These are phyloP conservation scores for Bryum argenteum DNA, from an alignment of 225 moss, liverwort and hornwort species.

Conservation along the genomic window DNA sequence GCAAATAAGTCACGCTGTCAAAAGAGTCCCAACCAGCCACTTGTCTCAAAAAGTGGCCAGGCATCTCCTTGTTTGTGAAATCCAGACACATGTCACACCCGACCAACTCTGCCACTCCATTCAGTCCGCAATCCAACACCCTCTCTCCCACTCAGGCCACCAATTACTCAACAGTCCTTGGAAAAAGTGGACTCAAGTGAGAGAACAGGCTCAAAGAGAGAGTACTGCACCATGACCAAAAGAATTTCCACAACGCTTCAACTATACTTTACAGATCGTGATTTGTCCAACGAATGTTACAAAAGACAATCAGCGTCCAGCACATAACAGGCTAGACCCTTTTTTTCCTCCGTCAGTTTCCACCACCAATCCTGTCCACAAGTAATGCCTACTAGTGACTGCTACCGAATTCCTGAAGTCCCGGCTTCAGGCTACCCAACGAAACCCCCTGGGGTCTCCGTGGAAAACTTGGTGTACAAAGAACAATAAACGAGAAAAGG, in stretches of 20 bases:
- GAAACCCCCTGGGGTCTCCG: constrained; percentile 3
- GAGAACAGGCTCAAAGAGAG: too few relatives aligned
- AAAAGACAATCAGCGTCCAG: constrained; percentile 31
- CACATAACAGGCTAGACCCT: constrained; percentile 3
- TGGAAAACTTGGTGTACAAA: not conserved
- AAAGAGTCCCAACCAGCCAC: too few relatives aligned
- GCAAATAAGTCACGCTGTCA: too few relatives aligned
- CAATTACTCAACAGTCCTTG: not conserved
- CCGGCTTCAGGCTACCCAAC: not conserved
- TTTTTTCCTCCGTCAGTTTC: not conserved
- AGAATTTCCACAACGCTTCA: not conserved
- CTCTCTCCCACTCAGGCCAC: not conserved
- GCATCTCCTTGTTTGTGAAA: too few relatives aligned
- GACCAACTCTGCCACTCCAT: not conserved
- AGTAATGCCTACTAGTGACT: not conserved
- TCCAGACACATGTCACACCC: not conserved
- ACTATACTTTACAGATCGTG: constrained; percentile 33
- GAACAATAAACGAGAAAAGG: not conserved
- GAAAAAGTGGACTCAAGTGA: not conserved
- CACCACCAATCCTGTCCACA: constrained; percentile 21
- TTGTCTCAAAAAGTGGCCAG: too few relatives aligned
- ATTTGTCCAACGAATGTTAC: constrained; percentile 36
- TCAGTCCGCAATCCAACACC: not conserved
- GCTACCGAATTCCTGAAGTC: not conserved
- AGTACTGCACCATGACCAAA: not conserved